Percentiles rank a stretch among this genome's conserved stretches.
Conservation (phyloP, 441 rosid genomes). For the Mallotus japonicus region DNA sequence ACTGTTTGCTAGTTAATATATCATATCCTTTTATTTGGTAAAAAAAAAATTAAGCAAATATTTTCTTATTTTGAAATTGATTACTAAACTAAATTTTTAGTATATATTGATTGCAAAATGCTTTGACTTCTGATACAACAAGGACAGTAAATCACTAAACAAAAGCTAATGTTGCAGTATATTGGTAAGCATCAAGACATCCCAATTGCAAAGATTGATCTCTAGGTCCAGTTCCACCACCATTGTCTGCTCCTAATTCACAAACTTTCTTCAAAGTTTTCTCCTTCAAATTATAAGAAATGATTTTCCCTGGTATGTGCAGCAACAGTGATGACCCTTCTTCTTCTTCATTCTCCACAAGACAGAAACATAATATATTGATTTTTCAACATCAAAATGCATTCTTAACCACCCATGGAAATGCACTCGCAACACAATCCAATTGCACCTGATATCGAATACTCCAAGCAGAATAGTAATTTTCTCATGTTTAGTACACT, state of each 20-base stretch:
- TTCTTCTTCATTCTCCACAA: conserved; percentile 23
- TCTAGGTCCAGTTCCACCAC: no score
- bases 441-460: conserved; percentile 42
- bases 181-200: conserved; percentile 10
- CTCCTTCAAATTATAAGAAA: conserved; percentile 30
- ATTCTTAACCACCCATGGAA: conserved; percentile 35
- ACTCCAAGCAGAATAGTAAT: conserved; percentile 35
- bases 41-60: no score
- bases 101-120: no score
- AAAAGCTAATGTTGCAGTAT: not conserved
- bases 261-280: conserved; percentile 25
- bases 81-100: no score
- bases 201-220: conserved; percentile 9
- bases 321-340: conserved; percentile 38
- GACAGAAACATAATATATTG: conserved; percentile 6
- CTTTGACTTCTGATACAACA: no score
- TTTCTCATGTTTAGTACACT: conserved; percentile 23
- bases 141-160: not conserved
- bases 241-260: not conserved
- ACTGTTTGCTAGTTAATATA: no score
- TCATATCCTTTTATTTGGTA: no score
- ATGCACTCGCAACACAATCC: conserved; percentile 24
- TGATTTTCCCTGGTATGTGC: conserved; percentile 32
- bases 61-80: no score
- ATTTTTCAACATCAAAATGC: conserved; percentile 22